phyloP scores from a whole-genome alignment of 2,329 filamentous ascomycete species.

The Cadophora sp. region DNA sequence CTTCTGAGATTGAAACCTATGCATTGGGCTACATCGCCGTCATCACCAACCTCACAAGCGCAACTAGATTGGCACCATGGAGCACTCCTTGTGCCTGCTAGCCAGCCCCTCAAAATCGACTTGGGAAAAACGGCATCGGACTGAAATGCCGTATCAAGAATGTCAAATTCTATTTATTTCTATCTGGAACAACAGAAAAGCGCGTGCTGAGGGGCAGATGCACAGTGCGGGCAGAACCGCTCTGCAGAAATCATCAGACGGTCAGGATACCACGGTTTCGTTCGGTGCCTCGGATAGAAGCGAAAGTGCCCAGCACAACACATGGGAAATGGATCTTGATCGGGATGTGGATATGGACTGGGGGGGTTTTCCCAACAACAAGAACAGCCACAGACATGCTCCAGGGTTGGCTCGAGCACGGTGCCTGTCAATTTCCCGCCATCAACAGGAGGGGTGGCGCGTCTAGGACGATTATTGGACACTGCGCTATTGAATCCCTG shows the following conservation, averaged over 20 bases:
- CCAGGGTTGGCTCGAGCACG: conserved; percentile 26
- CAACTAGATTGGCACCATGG: background rate
- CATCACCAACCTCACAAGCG: background rate
- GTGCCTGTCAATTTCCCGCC: conserved; percentile 28
- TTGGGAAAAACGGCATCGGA: background rate
- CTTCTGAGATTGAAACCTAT: background rate
- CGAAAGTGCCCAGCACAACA: conserved; percentile 4
- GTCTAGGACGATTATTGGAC: conserved; percentile 25
- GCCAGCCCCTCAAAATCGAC: background rate
- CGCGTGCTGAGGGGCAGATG: conserved; percentile 13
- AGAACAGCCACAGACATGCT: background rate
- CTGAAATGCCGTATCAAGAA: background rate
- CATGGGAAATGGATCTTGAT: conserved; percentile 18
- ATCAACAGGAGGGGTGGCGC: conserved; percentile 15
- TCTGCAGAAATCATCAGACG: background rate
- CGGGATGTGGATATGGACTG: conserved; percentile 10
- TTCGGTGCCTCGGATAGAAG: conserved; percentile 19
- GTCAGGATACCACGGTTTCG: conserved; percentile 5
- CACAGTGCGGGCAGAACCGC: conserved; percentile 18
- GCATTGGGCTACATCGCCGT: no score
- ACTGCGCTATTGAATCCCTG: conserved; percentile 28
- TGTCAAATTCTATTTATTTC: conserved; percentile 5
- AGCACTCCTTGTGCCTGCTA: conserved; percentile 10
- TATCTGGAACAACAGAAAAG: conserved; percentile 9
- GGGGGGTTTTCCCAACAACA: background rate